Base-by-base conservation (phyloP, 768 basidiomycete genomes). In the Chlorophyllum brunneum region DNA sequence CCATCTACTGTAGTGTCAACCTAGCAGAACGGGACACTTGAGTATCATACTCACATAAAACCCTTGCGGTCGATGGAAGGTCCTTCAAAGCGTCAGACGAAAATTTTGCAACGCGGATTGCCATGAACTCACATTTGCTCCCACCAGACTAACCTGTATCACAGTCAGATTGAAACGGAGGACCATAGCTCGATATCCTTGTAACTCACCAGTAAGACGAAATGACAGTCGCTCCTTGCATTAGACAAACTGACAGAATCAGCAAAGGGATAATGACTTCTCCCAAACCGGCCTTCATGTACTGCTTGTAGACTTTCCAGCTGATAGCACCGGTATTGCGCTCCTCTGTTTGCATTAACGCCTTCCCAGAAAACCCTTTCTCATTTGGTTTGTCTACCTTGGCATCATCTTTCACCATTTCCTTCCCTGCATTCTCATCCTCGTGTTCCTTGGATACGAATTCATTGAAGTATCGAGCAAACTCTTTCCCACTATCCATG, bases 301-400 rank as follows among this genome's bases (percentile, higher is more conserved):
- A 95, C 29, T 76, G 62, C 61, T 70, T 77, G 58, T 85, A 85
- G 9, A 84, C 76, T 1, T 66, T 55, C 57, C 67, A 61, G 29
- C 75, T 72, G 57, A 92, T 78, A 0, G 88, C 80, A 3, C 92
- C 93, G 0, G 81, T 83, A 58, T 86, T 87, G 15, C 92, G 75
- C 63, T 94, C 91, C 66, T 95, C 93, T 22, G 70, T 73, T 61
- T 92, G 88, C 89, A 94, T 95, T 37, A 93, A 69, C 9, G 70
- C 71, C 18, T 75, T 73, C 4, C 80, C 79, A 13, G 63, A 66
- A 43, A 63, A 66, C 30, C 67, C 71, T 54, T 68, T 69, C 13
- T 63, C 63, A 40, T 73, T 67, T 54, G 75, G 67, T 31, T 72
- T 66, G 50, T 69, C 63, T 26, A 57, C 59, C 15, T 55, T 53